Evolutionary conservation across 163 green algal genomes (phyloP).

Genomic region (Coccomyxa subellipsoidea): DNA sequence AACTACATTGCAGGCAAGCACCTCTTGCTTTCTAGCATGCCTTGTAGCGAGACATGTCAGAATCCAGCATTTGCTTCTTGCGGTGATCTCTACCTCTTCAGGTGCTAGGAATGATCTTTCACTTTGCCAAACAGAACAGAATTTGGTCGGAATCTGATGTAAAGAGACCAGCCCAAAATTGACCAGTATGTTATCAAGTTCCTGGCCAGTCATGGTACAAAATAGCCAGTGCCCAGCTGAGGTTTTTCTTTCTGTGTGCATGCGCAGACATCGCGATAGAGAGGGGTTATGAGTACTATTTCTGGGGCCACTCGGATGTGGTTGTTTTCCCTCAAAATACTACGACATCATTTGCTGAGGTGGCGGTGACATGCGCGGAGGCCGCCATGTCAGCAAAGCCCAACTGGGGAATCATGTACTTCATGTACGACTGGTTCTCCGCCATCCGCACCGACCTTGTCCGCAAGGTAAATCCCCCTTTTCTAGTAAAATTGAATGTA

Average conservation of each 20-base stretch:
- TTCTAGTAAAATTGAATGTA: no score
- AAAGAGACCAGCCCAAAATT: no score
- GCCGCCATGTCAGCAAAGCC: neutral
- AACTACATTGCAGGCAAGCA: neutral
- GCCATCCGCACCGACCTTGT: neutral
- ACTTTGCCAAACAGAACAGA: neutral
- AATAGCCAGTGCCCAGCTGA: neutral
- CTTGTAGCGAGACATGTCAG: neutral
- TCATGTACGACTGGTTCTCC: conserved; percentile 3
- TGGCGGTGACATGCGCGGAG: neutral
- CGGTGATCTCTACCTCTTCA: no score
- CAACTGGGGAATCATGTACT: conserved; percentile 1
- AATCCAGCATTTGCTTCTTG: neutral
- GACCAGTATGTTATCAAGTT: no score
- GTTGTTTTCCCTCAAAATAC: neutral
- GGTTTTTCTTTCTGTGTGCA: neutral
- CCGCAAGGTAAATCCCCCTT: neutral
- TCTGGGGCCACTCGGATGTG: conserved; percentile 1
- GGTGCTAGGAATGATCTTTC: no score
- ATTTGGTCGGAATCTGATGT: neutral
- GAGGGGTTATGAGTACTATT: neutral
- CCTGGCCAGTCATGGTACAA: neutral
- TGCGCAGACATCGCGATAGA: neutral
- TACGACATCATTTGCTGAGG: neutral
- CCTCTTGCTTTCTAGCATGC: neutral